These are phyloP conservation scores for Penicillium sp. DNA, from an alignment of 2,329 filamentous ascomycete species.

Conservation along the genomic window DNA sequence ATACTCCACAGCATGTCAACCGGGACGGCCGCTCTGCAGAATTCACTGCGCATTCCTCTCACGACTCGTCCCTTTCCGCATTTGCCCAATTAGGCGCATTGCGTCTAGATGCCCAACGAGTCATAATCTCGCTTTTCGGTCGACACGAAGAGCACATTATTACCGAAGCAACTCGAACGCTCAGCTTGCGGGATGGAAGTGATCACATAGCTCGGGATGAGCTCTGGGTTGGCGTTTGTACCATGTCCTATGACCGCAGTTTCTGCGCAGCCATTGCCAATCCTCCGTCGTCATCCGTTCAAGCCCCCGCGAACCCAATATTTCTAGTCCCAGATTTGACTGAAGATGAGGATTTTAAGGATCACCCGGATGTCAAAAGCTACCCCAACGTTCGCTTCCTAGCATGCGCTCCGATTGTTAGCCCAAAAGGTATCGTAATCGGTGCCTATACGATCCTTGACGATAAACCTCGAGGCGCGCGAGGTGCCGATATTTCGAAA, in stretches of 20 bases:
- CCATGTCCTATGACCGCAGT: conserved; percentile 25
- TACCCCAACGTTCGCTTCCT: conserved; percentile 46
- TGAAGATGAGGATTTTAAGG: conserved; percentile 31
- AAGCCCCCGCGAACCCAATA: background rate
- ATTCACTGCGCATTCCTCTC: no score
- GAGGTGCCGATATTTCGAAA: conserved; percentile 38
- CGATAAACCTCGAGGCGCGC: conserved; percentile 44
- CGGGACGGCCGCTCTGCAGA: no score
- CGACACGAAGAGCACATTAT: conserved; percentile 50
- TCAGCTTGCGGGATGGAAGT: conserved; percentile 31
- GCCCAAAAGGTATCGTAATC: conserved; percentile 54
- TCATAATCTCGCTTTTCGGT: conserved; percentile 56
- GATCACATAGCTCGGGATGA: conserved; percentile 18
- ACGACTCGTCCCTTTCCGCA: conserved; percentile 46
- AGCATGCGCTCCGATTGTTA: conserved; percentile 59
- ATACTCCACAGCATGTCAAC: no score
- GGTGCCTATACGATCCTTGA: conserved; percentile 61
- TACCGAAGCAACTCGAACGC: conserved; percentile 50
- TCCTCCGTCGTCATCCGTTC: background rate
- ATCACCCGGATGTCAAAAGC: background rate
- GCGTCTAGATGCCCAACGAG: conserved; percentile 43
- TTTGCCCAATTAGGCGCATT: conserved; percentile 53
- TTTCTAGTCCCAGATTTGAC: conserved; percentile 34
- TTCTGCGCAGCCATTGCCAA: conserved; percentile 26
- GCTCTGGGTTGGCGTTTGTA: conserved; percentile 30